Evolutionary conservation across 768 basidiomycete species (phyloP).

Genomic region (Boletus sp.): DNA sequence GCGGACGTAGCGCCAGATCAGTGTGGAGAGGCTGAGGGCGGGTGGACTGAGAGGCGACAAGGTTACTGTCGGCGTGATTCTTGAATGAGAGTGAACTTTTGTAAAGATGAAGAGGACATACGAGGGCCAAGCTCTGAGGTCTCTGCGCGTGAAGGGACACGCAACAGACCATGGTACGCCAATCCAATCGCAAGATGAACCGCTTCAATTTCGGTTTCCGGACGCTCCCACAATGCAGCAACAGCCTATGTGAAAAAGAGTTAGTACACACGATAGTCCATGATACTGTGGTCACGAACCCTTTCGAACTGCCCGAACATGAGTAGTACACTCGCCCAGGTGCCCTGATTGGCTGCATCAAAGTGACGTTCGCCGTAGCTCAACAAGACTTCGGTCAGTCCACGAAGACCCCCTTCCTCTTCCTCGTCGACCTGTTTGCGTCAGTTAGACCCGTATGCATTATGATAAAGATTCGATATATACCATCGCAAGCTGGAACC

Average conservation of each 20-base stretch:
- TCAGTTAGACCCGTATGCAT: constrained; percentile 6
- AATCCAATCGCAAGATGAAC: constrained; percentile 91
- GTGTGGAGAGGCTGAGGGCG: constrained; percentile 73
- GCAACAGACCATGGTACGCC: constrained; percentile 88
- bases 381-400: constrained; percentile 69
- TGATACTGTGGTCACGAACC: constrained; percentile 40
- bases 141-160: constrained; percentile 77
- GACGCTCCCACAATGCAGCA: constrained; percentile 83
- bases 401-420: constrained; percentile 71
- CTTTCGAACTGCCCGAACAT: constrained; percentile 94
- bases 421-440: constrained; percentile 67
- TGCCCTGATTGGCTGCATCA: constrained; percentile 59
- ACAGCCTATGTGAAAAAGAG: constrained; percentile 58
- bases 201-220: constrained; percentile 86
- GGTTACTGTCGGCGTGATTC: constrained; percentile 47
- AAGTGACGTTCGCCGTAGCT: constrained; percentile 83
- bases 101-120: constrained; percentile 37
- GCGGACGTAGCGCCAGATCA: constrained; percentile 91
- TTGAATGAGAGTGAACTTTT: neutral
- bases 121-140: constrained; percentile 81
- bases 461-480: neutral
- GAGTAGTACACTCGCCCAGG: constrained; percentile 81
- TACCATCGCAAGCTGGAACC: constrained; percentile 92
- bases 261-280: neutral
- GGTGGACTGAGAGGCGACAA: constrained; percentile 66